Conservation (phyloP, 169 alveolate species). For the Ichthyophthirius multifiliis region DNA sequence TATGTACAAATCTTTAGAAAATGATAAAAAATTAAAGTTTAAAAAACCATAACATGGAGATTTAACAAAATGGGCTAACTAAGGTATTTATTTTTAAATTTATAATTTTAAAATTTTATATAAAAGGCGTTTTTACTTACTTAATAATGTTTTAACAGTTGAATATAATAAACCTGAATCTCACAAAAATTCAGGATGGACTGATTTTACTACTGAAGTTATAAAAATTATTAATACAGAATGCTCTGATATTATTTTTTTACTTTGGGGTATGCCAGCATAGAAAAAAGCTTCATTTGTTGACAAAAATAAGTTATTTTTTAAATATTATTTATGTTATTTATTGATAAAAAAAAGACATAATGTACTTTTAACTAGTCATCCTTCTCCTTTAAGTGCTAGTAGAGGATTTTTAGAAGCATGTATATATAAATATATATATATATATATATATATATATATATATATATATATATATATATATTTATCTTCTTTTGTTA, state of each 20-base stretch:
- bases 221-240: conserved; percentile 70
- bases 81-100: no score
- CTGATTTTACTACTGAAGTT: conserved; percentile 82
- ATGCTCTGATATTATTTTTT: conserved; percentile 75
- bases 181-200: conserved; percentile 92
- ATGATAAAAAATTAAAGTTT: conserved; percentile 56
- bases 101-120: background rate
- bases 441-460: no score
- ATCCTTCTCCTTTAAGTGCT: conserved; percentile 97
- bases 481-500: background rate
- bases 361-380: conserved; percentile 90
- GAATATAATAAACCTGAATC: conserved; percentile 90
- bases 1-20: conserved; percentile 92
- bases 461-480: conserved; percentile 34
- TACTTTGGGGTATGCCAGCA: conserved; percentile 92
- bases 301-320: conserved; percentile 83
- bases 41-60: conserved; percentile 93
- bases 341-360: background rate
- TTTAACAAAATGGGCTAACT: conserved; percentile 96
- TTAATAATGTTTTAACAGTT: conserved; percentile 96
- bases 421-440: no score
- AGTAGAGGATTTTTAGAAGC: conserved; percentile 71
- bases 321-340: background rate
- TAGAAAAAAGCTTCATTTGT: conserved; percentile 88
- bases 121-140: conserved; percentile 82